Base-by-base conservation (phyloP, 108 stramenopile species). In the Aurantiochytrium sp. region DNA sequence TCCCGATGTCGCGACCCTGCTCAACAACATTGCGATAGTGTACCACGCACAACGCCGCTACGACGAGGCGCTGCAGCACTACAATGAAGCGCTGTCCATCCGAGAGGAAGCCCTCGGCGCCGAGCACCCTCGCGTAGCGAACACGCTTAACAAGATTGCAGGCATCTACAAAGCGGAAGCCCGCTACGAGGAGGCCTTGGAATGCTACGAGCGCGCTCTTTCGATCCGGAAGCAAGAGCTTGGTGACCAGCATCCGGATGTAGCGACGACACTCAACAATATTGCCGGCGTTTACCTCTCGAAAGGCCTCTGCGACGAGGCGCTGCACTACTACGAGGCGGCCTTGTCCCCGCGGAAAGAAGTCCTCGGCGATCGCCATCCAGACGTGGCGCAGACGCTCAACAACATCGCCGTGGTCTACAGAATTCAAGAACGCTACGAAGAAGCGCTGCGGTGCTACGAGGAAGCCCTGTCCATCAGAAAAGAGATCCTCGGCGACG, bases 311-410 rank as follows among this genome's bases (percentile, higher is more conserved):
- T 36, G n/a, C n/a, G 68, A 87, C 22, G 87, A 68, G 87, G 87
- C 87, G 32, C n/a, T 69, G 37, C 36, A 15, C 4, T 41, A 69
- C 37, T 69, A 69, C 4, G n/a, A 39, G 4, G 68, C n/a, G 39
- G 87, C 68, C 69, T 36, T 87, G 21, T 27, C 68, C 68, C 81
- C 73, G 21, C n/a, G 36, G 30, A 36, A 87, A 24, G 68, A 68
- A 0, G 39, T 17, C 12, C 36, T 69, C 4, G 87, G 87, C 15
- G 39, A 15, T 10, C 37, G 73, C 27, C 87, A 87, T 69, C 68
- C 68, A 4, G 68, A 87, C 45, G 68, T 87, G 87, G 68, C 87
- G 32, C 31, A n/a, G n/a, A 87, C 87, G 24, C 68, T 87, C 27
- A 65, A 65, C 34, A 65, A 65, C 19, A 65, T 65, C 10, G 59